These are phyloP conservation scores for Coccomyxa sp. DNA, from an alignment of 139 green algal species.

Conservation along the genomic window DNA sequence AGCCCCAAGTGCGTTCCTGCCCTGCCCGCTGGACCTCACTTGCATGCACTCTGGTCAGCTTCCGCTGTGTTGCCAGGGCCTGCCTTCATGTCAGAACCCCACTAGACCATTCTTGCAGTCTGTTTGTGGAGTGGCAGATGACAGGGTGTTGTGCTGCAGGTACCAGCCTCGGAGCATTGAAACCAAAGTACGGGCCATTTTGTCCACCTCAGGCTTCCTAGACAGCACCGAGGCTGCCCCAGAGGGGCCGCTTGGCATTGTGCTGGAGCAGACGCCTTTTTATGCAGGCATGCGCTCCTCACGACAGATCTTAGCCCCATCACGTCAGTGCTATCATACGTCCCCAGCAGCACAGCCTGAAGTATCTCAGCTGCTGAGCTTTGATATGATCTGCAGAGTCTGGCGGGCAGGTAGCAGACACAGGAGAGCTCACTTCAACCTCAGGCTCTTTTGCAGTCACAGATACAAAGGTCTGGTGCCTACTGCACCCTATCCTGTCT, in stretches of 20 bases:
- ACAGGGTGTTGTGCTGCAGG: too few species aligned
- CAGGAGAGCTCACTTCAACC: constrained; percentile 42
- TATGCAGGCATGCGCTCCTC: too few species aligned
- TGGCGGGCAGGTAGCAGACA: constrained; percentile 84
- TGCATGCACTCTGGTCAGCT: too few species aligned
- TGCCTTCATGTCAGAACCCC: too few species aligned
- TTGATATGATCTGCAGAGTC: too few species aligned
- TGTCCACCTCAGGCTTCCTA: constrained; percentile 68
- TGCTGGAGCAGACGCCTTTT: constrained; percentile 86
- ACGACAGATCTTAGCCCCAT: too few species aligned
- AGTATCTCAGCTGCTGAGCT: too few species aligned
- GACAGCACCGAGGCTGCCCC: constrained; percentile 38
- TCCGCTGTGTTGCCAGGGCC: too few species aligned
- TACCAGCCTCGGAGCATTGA: constrained; percentile 5
- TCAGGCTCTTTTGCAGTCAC: constrained; percentile 26
- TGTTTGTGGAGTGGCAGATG: background rate
- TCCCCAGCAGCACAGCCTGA: too few species aligned
- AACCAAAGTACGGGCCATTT: constrained; percentile 77
- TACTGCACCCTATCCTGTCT: background rate
- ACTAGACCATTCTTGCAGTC: too few species aligned
- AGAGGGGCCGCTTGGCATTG: constrained; percentile 66
- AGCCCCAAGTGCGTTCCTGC: constrained; percentile 63
- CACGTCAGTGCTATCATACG: too few species aligned
- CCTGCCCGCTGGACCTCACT: too few species aligned
- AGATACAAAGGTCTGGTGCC: constrained; percentile 27